Base-by-base conservation (phyloP, 441 rosid species). In the Kokia cookei region DNA sequence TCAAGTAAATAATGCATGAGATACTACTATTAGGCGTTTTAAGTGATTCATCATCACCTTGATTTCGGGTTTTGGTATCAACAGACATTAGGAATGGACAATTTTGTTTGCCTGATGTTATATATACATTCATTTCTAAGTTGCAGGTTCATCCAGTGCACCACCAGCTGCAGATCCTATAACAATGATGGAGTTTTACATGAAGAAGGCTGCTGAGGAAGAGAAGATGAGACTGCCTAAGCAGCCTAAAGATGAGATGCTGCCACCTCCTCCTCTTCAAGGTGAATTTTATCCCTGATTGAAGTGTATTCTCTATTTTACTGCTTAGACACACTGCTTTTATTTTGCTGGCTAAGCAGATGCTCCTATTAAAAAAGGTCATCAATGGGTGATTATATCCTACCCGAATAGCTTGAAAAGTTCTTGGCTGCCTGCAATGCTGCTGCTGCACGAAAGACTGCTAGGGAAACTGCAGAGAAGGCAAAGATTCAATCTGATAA, bases 311-410 rank as follows among this genome's bases (percentile, higher is more conserved):
- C 5, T 66, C 47, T 45, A 3, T 32, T n/a, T 45, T 12, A 5
- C 17, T 51, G 1, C 29, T 32, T 32, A 69, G 3, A 69, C 3
- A 0, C 10, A 64, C 68, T 13, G 13, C 60, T 7, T 13, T 62
- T 12, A 7, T 57, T 51, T 13, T 65, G 51, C 42, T 65, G 68
- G 15, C 14, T 13, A 57, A 57, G 66, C 75, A 65, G 73, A 73
- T 62, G 71, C 63, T 83, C 24, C 86, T 61, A 42, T 76, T 14
- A 90, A 90, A 79, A 91, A 86, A 85, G 99, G 97, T 78, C 98
- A 96, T 80, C 98, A 96, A 96, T 96, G 98, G 99, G 99, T 45
- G 99, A 96, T 79, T 96, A 90, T 79, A 96, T 96, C 81, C 99
- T 98, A 14, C 82, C n/a, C 11, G 96, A 89, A 73, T 97, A 93